Evolutionary conservation across 2,329 filamentous ascomycete genomes (phyloP).

Genomic region (Sporothrix pseudoabietina): DNA sequence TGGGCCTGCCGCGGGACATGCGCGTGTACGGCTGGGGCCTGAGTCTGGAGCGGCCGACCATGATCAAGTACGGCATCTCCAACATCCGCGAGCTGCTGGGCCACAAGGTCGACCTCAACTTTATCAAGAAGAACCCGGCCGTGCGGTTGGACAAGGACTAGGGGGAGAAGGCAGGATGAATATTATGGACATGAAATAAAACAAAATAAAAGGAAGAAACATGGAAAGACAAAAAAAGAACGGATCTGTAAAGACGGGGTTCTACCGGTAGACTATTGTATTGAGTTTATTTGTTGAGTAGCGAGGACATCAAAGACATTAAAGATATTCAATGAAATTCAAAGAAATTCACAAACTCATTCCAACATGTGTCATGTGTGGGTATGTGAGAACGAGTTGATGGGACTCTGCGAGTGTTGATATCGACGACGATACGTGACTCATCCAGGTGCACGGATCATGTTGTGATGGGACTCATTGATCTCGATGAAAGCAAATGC

Average conservation of each 20-base stretch:
- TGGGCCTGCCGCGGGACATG: slow-evolving; percentile 85
- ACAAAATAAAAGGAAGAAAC: neutral
- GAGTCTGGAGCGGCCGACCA: slow-evolving; percentile 89
- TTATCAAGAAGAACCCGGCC: slow-evolving; percentile 88
- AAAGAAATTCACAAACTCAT: neutral
- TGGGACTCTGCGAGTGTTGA: neutral
- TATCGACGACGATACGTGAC: neutral
- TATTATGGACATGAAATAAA: neutral
- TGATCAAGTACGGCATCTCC: slow-evolving; percentile 90
- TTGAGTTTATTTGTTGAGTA: slow-evolving; percentile 4
- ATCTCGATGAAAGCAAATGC: neutral
- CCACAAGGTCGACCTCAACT: slow-evolving; percentile 92
- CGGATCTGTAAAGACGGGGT: neutral
- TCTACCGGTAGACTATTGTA: slow-evolving; percentile 16
- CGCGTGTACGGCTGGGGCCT: slow-evolving; percentile 93
- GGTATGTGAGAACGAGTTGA: neutral
- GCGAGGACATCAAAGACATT: neutral
- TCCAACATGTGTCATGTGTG: neutral
- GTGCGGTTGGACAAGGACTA: slow-evolving; percentile 86
- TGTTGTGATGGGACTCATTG: neutral
- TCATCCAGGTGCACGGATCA: neutral
- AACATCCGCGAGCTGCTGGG: slow-evolving; percentile 92
- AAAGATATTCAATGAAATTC: too few species aligned
- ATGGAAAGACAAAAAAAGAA: slow-evolving; percentile 2
- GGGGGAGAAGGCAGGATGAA: slow-evolving; percentile 8